Base-by-base conservation (phyloP, 2,329 filamentous ascomycete genomes). In the Hypomyces rosellus region DNA sequence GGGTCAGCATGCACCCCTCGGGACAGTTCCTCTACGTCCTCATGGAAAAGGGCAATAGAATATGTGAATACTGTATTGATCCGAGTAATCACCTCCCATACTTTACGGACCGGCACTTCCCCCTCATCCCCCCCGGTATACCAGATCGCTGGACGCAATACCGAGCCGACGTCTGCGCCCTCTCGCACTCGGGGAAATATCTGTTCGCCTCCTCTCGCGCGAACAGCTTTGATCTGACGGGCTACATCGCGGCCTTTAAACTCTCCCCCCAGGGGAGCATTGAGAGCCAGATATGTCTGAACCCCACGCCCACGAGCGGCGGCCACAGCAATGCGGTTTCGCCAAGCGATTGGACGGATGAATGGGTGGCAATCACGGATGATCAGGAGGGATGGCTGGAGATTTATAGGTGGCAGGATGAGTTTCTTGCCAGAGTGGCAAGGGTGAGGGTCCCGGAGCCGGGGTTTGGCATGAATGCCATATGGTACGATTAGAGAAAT, bases 381-480 rank as follows among this genome's bases (percentile, higher is more conserved):
- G 89, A 95, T 63, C 86, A 95, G 71, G 82, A 90, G 58, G 89
- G 89, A 5, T 92, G 86, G 72, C 71, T 95, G 16, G 89, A 95
- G 72, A 88, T 95, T 50, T 95, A 95, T 66, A 77, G 89, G 48
- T 95, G 89, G 87, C 77, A 85, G 57, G 85, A 90, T 52, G 89
- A 93, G 74, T 88, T 85, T 59, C 70, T 95, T 48, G 85, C 82
- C 2, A 74, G 89, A 3, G 89, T 95, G 7, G 89, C 89, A 14
- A 77, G 87, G 55, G 74, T 88, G 55, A 82, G 88, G 58, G 84
- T 95, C 36, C 82, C 84, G 5, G 89, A 95, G 72, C 88, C 87
- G n/a, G 89, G 89, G 1, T 95, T 95, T 65, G 89, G 89, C 2
- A 95, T 95, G 89, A 95, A 95, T 70, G 89, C 89, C n/a, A 90